Evolutionary conservation across 73 alveolate genomes (phyloP), one percentile per base, ranked within the genome.

Genomic region (Paraurostyla sp.): DNA sequence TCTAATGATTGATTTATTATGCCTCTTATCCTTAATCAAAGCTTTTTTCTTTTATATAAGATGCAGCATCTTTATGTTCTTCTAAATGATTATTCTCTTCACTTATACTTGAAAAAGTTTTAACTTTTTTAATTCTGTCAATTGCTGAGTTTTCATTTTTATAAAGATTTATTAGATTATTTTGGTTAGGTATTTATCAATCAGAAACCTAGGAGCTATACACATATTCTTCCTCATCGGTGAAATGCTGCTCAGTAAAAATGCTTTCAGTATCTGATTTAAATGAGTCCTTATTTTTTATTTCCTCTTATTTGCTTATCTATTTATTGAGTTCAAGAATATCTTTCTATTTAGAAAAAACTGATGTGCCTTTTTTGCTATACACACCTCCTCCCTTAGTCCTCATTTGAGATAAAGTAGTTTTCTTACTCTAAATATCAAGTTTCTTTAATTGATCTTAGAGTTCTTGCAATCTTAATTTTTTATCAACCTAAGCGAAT

Each of bases 401-500:
- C 38, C 82, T 65, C 82, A 65, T 65, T 22, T 65, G 7, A 6
- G 18, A 4, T 65, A 65, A 40, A 15, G 25, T 58, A 11, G 82
- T 65, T 40, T 65, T 65, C 25, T 65, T 65, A 38, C 59, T 65
- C 25, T 32, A 9, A 36, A 65, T 40, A 38, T 65, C 82, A 11
- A 65, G 82, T 22, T 38, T 65, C 25, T 40, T 38, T 6, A 65
- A 22, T 25, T 73, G 6, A 3, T 40, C 65, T n/a, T 46, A 23
- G 18, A 73, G 71, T 36, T 78, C 89, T 6, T 52, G 58, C 27
- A 60, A 33, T 49, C 30, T 65, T 42, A 49, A 49, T 36, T 85
- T 18, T 41, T 73, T 85, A 41, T 85, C 93, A 9, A 75, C 41
- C 0, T 71, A 73, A n/a, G 68, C 52, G 80, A 63, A 63, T 0